A percentile compares a stretch with the other conserved stretches of the same genome.
phyloP scores from a whole-genome alignment of 371 early-diverging fungal species.

The Apophysomyces elegans region DNA sequence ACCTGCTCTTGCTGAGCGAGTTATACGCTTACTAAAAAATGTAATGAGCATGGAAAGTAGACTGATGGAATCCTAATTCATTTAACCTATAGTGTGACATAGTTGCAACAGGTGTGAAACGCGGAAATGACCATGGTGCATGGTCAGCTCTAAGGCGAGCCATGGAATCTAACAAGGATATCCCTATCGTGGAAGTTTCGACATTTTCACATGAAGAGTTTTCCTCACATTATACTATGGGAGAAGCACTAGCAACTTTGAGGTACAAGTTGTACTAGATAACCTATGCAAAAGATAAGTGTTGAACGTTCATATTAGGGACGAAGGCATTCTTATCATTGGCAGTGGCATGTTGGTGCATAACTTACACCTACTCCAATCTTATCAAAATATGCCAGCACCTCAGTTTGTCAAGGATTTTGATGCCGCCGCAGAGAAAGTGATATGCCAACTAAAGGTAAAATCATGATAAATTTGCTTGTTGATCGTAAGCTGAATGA shows the following conservation, averaged over 20 bases:
- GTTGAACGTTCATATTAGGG: slow-evolving; percentile 21
- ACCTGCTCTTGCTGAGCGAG: slow-evolving; percentile 53
- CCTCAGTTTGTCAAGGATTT: slow-evolving; percentile 32
- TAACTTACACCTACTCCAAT: slow-evolving; percentile 53
- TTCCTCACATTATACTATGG: slow-evolving; percentile 27
- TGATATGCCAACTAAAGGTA: slow-evolving; percentile 14
- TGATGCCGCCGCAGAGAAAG: slow-evolving; percentile 27
- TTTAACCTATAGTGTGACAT: slow-evolving; percentile 37
- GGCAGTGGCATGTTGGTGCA: slow-evolving; percentile 65
- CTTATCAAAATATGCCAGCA: slow-evolving; percentile 24
- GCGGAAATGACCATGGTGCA: slow-evolving; percentile 64
- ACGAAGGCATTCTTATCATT: slow-evolving; percentile 58
- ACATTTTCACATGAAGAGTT: slow-evolving; percentile 36
- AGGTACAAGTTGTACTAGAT: slow-evolving; percentile 18
- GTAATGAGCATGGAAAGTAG: slow-evolving; percentile 8
- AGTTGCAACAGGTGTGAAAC: slow-evolving; percentile 40
- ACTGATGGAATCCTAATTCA: neutral
- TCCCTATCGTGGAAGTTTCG: slow-evolving; percentile 63
- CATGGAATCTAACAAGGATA: slow-evolving; percentile 43
- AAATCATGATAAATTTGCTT: slow-evolving; percentile 9
- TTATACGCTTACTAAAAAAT: slow-evolving; percentile 55
- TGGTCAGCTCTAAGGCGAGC: slow-evolving; percentile 64
- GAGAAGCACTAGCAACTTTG: slow-evolving; percentile 33
- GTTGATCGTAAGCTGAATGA: neutral
- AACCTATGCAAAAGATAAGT: neutral